Evolutionary conservation across 148 eudicot genomes (phyloP).

Genomic region (Amaranthus cruentus): DNA sequence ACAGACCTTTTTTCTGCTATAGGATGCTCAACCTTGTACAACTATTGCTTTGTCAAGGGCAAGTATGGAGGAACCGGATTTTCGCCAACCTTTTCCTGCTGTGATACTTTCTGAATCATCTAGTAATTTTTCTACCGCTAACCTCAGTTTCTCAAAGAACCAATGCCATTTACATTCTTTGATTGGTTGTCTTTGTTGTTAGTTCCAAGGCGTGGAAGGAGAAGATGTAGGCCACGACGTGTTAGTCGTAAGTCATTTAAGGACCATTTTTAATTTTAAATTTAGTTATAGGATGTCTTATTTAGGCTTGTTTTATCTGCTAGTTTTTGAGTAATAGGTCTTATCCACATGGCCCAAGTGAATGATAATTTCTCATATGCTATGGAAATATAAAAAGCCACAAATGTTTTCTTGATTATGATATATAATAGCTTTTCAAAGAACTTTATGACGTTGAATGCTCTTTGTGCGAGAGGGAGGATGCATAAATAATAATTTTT

Average conservation of each 20-base stretch:
- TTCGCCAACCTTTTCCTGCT: slow-evolving; percentile 61
- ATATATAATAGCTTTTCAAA: too few species aligned
- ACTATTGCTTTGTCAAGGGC: slow-evolving; percentile 83
- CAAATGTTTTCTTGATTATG: not conserved
- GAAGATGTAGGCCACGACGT: slow-evolving; percentile 54
- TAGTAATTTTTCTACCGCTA: slow-evolving; percentile 42
- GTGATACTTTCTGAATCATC: slow-evolving; percentile 63
- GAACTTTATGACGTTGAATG: not conserved
- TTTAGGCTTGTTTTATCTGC: not conserved
- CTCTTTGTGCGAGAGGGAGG: too few species aligned
- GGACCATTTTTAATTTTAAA: slow-evolving; percentile 29
- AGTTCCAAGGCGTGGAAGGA: slow-evolving; percentile 63
- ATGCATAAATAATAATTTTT: too few species aligned
- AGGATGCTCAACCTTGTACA: slow-evolving; percentile 89
- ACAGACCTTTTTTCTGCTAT: slow-evolving; percentile 2
- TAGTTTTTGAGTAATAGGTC: not conserved
- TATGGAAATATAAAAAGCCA: not conserved
- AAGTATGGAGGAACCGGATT: slow-evolving; percentile 71
- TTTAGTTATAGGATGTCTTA: slow-evolving; percentile 15
- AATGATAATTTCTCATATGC: not conserved
- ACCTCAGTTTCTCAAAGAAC: slow-evolving; percentile 8
- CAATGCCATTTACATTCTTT: slow-evolving; percentile 14
- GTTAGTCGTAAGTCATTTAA: slow-evolving; percentile 49
- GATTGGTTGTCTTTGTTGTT: slow-evolving; percentile 40
- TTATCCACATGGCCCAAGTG: not conserved